A percentile compares a stretch with the other conserved stretches of the same genome.
phyloP scores from a whole-genome alignment of 495 filamentous ascomycete species.

The Podospora comata region DNA sequence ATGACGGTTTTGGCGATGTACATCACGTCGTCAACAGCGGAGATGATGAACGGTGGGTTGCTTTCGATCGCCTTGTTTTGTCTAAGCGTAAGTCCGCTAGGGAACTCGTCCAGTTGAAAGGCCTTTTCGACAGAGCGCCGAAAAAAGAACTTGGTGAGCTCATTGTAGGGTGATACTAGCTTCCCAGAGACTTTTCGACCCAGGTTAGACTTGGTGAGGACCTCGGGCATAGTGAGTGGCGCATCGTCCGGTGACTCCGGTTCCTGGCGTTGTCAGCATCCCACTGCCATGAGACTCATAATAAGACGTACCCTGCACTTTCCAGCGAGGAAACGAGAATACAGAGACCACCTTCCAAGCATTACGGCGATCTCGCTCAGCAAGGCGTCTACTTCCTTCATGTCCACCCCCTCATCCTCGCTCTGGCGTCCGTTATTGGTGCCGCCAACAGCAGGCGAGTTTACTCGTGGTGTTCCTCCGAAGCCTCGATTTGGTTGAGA shows the following conservation, averaged over 20 bases:
- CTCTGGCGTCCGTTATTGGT: constrained; percentile 48
- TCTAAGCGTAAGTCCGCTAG: constrained; percentile 71
- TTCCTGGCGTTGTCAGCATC: constrained; percentile 37
- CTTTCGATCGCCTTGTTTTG: constrained; percentile 60
- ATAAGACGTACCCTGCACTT: constrained; percentile 67
- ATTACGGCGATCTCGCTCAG: constrained; percentile 84
- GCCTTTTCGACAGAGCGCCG: constrained; percentile 93
- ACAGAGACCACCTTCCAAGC: constrained; percentile 90
- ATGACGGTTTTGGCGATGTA: constrained; percentile 94
- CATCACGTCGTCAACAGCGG: constrained; percentile 97
- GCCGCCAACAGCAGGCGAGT: constrained; percentile 63
- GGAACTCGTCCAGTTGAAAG: constrained; percentile 97
- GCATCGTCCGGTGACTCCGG: constrained; percentile 42
- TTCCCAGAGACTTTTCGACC: constrained; percentile 68
- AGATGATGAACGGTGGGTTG: constrained; percentile 88
- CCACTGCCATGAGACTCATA: constrained; percentile 17
- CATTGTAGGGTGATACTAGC: constrained; percentile 74
- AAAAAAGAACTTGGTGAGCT: constrained; percentile 92
- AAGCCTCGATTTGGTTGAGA: constrained; percentile 59
- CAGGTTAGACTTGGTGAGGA: constrained; percentile 72
- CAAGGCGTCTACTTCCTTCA: constrained; percentile 87
- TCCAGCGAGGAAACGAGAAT: constrained; percentile 79
- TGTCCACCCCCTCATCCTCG: constrained; percentile 90
- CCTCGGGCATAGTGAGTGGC: constrained; percentile 59
- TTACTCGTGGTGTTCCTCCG: constrained; percentile 48